Conservation (phyloP, 2,329 filamentous ascomycete species). For the Cordyceps fumosorosea region DNA sequence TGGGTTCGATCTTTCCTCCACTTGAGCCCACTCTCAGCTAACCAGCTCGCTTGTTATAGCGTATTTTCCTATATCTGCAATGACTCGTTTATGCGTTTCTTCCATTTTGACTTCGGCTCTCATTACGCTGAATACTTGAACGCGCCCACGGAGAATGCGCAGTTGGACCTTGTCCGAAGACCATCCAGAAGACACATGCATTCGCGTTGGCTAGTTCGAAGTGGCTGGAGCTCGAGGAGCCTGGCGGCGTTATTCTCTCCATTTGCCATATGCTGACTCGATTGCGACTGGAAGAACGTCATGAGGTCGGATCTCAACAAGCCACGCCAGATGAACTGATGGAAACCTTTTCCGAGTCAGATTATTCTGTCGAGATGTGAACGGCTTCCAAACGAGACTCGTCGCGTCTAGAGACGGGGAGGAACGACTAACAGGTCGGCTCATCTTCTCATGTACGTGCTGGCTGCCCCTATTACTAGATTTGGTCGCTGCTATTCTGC, state of each 20-base stretch:
- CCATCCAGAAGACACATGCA: neutral
- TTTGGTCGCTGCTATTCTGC: neutral
- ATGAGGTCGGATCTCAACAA: neutral
- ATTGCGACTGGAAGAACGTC: neutral
- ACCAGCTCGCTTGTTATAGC: no score
- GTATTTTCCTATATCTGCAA: neutral
- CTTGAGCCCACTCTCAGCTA: neutral
- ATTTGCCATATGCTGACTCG: neutral
- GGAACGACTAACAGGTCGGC: neutral
- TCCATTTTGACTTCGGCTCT: neutral
- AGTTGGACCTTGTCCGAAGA: neutral
- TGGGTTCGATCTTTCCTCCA: neutral
- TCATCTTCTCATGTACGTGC: neutral
- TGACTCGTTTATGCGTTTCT: neutral
- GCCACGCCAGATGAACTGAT: neutral
- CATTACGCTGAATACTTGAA: neutral
- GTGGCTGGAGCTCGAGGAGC: constrained; percentile 1
- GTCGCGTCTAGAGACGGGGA: neutral
- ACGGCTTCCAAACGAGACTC: neutral
- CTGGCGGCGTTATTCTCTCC: neutral
- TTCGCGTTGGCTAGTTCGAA: neutral
- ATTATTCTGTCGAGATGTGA: neutral
- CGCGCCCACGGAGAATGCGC: neutral
- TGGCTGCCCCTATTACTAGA: neutral
- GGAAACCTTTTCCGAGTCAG: neutral